Evolutionary conservation across 1,284 basidiomycete species (phyloP).

Genomic region (Salmacisia buchloeana): DNA sequence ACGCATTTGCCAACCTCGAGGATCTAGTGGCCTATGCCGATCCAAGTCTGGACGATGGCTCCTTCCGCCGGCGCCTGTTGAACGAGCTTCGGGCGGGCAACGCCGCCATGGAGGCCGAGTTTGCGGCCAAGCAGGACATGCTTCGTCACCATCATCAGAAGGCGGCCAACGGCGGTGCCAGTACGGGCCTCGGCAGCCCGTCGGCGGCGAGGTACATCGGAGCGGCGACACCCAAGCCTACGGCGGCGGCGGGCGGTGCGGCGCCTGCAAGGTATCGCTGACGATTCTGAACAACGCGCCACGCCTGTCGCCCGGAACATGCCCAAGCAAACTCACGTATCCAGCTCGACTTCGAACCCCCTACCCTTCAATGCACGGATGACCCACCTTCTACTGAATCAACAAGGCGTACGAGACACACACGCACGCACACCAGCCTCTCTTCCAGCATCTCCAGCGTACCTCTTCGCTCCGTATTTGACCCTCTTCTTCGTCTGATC

Average conservation of each 20-base stretch:
- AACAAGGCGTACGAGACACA: too few relatives aligned
- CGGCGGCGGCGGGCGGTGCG: neutral
- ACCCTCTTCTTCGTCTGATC: neutral
- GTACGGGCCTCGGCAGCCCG: neutral
- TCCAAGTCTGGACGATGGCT: conserved; percentile 54
- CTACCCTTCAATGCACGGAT: too few relatives aligned
- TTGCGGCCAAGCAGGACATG: conserved; percentile 40
- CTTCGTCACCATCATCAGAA: conserved; percentile 29
- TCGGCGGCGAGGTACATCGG: conserved; percentile 4
- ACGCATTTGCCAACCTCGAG: conserved; percentile 42
- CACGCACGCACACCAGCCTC: neutral
- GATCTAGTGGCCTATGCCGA: conserved; percentile 32
- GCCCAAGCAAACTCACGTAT: too few relatives aligned
- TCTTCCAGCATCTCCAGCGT: neutral
- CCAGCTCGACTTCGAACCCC: too few relatives aligned
- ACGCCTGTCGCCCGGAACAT: too few relatives aligned
- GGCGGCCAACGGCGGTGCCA: too few relatives aligned
- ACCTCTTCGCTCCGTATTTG: neutral
- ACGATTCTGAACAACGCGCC: neutral
- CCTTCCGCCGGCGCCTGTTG: conserved; percentile 64
- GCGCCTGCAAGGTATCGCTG: neutral
- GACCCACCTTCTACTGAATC: too few relatives aligned
- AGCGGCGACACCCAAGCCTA: neutral
- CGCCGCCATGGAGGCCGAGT: conserved; percentile 44
- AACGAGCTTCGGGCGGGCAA: conserved; percentile 60